Evolutionary conservation across 176 grass and related monocot species (phyloP), one percentile per base, ranked within the genome.

Genomic region (Bothriochloa decipiens): DNA sequence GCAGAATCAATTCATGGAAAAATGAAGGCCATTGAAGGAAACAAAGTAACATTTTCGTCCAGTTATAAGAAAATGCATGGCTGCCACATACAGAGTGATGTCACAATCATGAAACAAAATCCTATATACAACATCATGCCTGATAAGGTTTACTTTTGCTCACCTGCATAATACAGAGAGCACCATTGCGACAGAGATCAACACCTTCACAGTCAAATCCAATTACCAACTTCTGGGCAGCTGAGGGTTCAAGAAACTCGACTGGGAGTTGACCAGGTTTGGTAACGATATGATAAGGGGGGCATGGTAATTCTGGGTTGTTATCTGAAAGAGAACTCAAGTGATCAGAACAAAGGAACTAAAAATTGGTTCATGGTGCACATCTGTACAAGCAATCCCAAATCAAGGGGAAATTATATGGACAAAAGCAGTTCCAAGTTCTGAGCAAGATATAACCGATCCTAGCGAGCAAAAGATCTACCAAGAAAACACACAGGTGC

Each of bases 111-210:
- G 37, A 20, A 84, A 81, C 40, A 69, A 18, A 75, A 29, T 18
- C 16, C 35, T 36, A 27, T 50, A 75, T 36, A 55, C 28, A 53
- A 67, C 5, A 53, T 17, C 46, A 68, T 23, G 20, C 27, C 63
- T 20, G 10, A 25, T 25, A 78, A 72, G 42, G 43, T 50, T 77
- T 47, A 85, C 50, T 76, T 67, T 82, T 74, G 67, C 72, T 93
- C 45, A 98, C 96, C 96, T 98, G 96, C 96, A 98, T 98, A 73
- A 98, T 83, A 85, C 96, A 98, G 78, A 98, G 91, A 88, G 83
- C 76, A 14, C 96, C 96, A 87, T 91, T 53, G 63, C 93, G 91
- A 72, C 96, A 98, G 61, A 98, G 91, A 71, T 98, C 93, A 71
- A 98, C 93, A 78, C 96, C 96, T 87, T 98, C 96, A 69, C 96